A percentile compares a stretch with the other conserved stretches of the same genome.
These are phyloP conservation scores for Lodderomyces orthopsilosis DNA, from an alignment of 1,139 yeast species.

Conservation along the genomic window DNA sequence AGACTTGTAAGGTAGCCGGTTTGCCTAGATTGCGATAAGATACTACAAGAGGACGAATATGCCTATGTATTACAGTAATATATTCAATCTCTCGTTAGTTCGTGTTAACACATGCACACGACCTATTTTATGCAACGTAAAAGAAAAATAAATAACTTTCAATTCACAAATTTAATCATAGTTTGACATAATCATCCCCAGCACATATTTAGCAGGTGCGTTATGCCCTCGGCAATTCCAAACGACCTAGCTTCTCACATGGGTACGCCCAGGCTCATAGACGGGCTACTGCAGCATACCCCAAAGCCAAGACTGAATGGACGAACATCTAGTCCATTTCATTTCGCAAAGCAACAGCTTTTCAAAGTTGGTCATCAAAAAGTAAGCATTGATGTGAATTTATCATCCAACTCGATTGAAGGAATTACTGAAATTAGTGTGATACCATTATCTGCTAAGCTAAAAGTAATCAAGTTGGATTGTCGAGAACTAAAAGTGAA, in stretches of 20 bases:
- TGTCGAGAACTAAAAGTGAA: conserved; percentile 73
- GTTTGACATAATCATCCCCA: neutral
- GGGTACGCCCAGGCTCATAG: neutral
- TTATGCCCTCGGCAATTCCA: conserved; percentile 1
- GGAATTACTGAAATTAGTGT: conserved; percentile 85
- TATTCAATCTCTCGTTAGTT: too few relatives aligned
- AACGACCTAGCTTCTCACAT: neutral
- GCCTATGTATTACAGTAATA: too few relatives aligned
- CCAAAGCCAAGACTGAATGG: conserved; percentile 4
- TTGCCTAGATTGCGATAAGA: too few relatives aligned
- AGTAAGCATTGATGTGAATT: conserved; percentile 64
- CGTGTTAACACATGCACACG: neutral
- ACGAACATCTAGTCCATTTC: conserved; percentile 6
- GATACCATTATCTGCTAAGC: conserved; percentile 60
- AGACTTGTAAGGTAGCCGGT: too few relatives aligned
- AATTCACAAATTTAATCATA: neutral
- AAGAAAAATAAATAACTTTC: neutral
- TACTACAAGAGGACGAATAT: too few relatives aligned
- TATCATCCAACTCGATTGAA: conserved; percentile 47
- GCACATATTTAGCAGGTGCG: neutral
- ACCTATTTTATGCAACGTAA: neutral
- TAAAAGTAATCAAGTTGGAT: conserved; percentile 67
- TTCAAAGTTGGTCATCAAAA: conserved; percentile 68
- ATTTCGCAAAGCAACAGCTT: conserved; percentile 21
- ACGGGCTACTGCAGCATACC: conserved; percentile 1